These are phyloP conservation scores for Coemansia sp. DNA, from an alignment of 192 early-diverging fungal species.

Conservation along the genomic window DNA sequence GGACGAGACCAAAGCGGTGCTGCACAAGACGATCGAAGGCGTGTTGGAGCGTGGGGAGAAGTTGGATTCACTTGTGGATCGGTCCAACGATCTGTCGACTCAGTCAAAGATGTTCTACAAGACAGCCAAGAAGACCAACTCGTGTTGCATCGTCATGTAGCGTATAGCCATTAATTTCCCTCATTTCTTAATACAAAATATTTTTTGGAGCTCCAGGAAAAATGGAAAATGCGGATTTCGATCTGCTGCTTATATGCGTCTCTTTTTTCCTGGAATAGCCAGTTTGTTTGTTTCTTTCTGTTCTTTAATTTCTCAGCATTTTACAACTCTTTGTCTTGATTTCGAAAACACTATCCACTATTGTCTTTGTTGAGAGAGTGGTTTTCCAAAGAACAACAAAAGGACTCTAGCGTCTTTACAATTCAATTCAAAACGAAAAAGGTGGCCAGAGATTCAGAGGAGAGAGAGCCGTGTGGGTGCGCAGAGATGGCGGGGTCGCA, in stretches of 20 bases:
- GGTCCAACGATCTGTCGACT: constrained; percentile 79
- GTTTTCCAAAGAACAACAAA: constrained; percentile 3
- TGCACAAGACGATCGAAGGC: constrained; percentile 94
- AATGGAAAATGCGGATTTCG: constrained; percentile 1
- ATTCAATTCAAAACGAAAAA: background rate
- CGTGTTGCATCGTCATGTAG: background rate
- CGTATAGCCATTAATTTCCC: background rate
- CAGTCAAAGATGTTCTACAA: constrained; percentile 97
- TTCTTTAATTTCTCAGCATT: constrained; percentile 6
- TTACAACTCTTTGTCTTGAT: too few species aligned
- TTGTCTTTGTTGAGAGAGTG: background rate
- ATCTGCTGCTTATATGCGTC: background rate
- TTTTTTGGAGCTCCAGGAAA: background rate
- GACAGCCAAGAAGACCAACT: constrained; percentile 82
- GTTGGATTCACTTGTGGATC: constrained; percentile 82
- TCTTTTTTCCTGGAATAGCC: background rate
- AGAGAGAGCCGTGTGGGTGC: background rate
- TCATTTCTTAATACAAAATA: background rate
- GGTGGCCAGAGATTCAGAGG: background rate
- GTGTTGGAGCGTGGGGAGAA: constrained; percentile 86
- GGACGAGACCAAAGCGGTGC: constrained; percentile 93
- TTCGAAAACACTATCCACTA: background rate
- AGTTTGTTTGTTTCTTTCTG: background rate
- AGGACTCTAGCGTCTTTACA: background rate
- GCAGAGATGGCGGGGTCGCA: background rate